Base-by-base conservation (phyloP, 176 grass and related monocot species). In the Hordeum marinum region DNA sequence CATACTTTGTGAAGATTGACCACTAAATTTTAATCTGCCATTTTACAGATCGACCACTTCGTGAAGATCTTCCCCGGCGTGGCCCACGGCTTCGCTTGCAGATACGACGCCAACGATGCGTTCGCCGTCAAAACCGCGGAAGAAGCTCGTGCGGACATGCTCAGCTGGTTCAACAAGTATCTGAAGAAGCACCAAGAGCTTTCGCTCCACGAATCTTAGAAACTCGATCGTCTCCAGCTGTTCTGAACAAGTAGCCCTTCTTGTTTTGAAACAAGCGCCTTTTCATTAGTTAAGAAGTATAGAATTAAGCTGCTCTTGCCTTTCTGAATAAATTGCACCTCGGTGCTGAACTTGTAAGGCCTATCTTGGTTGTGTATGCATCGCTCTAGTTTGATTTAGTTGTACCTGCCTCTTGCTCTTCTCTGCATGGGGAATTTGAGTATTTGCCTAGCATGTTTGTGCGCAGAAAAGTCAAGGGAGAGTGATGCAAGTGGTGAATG, bases 11-110 rank as follows among this genome's bases (percentile, higher is more conserved):
- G 15, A 52, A 57, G 54, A 57, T 57, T 57, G 12, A 11, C 17
- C 5, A 24, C 36, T 41, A 2, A 41, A 24, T 3, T 70, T 70
- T 41, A 29, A 9, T 50, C 13, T 10, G 3, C 24, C 41, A 10
- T 48, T 10, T 11, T 79, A 27, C 82, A 94, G 93, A 66, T 90
- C 37, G 50, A 90, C 64, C 86, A 85, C 55, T 84, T 85, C 3
- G 85, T 94, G 54, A 90, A 88, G 74, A 92, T 92, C 39, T 94
- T 92, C 64, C 90, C 87, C 11, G 35, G 63, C 0, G 90, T 83
- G 8, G 41, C 50, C 20, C 90, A 94, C 35, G 87, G 85, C 24
- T 94, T 91, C 35, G 80, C 79, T 34, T 34, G 32, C 32, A 34
- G 29, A 29, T 29, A 29, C 29, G 29, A 2, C 29, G 29, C 29